These are phyloP conservation scores for Mucor plumbeus DNA, from an alignment of 371 early-diverging fungal species.

Conservation along the genomic window DNA sequence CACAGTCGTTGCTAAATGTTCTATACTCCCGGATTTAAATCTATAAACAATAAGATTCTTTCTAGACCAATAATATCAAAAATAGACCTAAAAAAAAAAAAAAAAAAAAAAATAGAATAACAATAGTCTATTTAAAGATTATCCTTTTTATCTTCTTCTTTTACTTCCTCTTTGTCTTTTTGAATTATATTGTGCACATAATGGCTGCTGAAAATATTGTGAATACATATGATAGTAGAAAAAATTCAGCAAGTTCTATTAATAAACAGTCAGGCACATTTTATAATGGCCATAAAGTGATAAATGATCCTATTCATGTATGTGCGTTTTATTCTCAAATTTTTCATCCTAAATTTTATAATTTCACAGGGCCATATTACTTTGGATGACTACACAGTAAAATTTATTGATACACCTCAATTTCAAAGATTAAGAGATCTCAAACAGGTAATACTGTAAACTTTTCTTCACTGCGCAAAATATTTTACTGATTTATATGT, in stretches of 20 bases:
- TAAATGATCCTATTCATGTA: conserved; percentile 77
- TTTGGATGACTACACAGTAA: conserved; percentile 69
- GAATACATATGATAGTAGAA: conserved; percentile 16
- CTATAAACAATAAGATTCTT: not conserved
- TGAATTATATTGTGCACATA: not conserved
- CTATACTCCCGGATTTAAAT: no score
- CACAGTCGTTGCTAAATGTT: not conserved
- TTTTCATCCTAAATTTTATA: not conserved
- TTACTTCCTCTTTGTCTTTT: not conserved
- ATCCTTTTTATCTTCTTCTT: not conserved
- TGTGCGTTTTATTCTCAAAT: not conserved
- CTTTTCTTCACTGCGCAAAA: conserved; percentile 46
- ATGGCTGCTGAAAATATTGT: conserved; percentile 25
- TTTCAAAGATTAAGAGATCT: conserved; percentile 90
- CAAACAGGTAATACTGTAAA: conserved; percentile 78
- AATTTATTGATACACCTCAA: conserved; percentile 91
- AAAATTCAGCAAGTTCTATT: not conserved
- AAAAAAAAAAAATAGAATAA: no score
- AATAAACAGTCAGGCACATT: conserved; percentile 16
- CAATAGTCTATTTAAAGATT: not conserved
- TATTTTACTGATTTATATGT: conserved; percentile 4
- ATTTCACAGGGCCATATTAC: conserved; percentile 76
- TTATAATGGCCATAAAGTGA: conserved; percentile 52
- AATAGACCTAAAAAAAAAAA: no score
- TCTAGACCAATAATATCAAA: not conserved